Evolutionary conservation across 2,329 filamentous ascomycete genomes (phyloP), one percentile per base, ranked within the genome.

Genomic region (Diaporthe sp.): DNA sequence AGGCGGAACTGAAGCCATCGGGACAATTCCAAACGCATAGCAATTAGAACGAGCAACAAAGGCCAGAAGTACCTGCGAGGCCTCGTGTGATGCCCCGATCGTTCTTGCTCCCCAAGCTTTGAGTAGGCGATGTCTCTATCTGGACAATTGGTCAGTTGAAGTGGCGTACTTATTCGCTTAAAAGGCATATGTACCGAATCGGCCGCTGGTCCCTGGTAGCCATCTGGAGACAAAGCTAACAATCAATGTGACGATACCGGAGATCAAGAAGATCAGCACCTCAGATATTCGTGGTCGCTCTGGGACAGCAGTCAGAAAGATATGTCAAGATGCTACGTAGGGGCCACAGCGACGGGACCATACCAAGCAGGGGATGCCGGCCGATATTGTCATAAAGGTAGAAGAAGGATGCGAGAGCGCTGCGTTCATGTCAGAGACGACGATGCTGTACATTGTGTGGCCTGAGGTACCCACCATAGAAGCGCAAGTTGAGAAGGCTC

Each of bases 201-300:
- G 83, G 30, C 86, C 87, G 74, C 86, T 84, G 40, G 85, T 82
- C 3, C 86, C 87, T 0, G 87, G 85, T 3, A 89, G 81, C 84
- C 86, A 87, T 78, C 82, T 83, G 30, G 85, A 84, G 35, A 86
- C 82, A 73, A 83, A 82, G 76, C 86, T 87, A 38, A 82, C 81
- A 40, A 81, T 77, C 77, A 86, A 86, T 57, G 85, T 86, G 19
- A 85, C 74, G 3, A 80, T 74, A 1, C 86, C 86, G 5, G 87
- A 86, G 33, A 89, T 79, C 28, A 89, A 78, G 22, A 89, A 81
- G 12, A 89, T 80, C 19, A 89, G 80, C 35, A 87, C 81, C 13
- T 84, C 85, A 28, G 88, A 90, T 28, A 89, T 80, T 17, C 86
- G 84, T 0, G 87, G 88, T 55, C 85, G 84, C 77, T 88, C 88